Conservation (phyloP, 2,329 filamentous ascomycete genomes). For the Parasarocladium wereldwijsianum region DNA sequence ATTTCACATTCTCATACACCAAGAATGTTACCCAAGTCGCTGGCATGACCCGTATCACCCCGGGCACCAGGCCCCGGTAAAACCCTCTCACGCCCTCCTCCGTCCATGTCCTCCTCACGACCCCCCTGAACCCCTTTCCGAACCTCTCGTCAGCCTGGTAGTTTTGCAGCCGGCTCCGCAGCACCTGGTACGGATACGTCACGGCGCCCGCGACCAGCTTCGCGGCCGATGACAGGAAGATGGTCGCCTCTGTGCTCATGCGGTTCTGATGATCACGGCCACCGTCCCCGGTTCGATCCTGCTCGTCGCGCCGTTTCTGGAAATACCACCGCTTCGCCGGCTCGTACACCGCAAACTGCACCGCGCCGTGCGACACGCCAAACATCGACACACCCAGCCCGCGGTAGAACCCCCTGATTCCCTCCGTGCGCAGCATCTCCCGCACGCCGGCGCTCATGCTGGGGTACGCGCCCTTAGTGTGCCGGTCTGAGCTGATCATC, state of each 20-base stretch:
- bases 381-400: conserved; percentile 72
- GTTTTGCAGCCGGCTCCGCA: conserved; percentile 77
- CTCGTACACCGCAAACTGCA: conserved; percentile 95
- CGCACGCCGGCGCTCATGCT: conserved; percentile 57
- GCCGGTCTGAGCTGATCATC: conserved; percentile 76
- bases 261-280: conserved; percentile 2
- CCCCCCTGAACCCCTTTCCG: conserved; percentile 54
- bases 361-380: conserved; percentile 80
- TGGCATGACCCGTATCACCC: conserved; percentile 79
- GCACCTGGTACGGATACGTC: conserved; percentile 91
- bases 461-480: conserved; percentile 63
- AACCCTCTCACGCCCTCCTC: conserved; percentile 74
- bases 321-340: conserved; percentile 44
- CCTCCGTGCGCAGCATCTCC: conserved; percentile 56
- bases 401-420: conserved; percentile 69
- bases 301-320: conserved; percentile 13
- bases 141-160: conserved; percentile 69
- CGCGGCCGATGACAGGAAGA: conserved; percentile 64
- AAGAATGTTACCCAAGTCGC: conserved; percentile 94
- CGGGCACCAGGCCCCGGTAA: conserved; percentile 82
- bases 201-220: conserved; percentile 82
- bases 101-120: conserved; percentile 57
- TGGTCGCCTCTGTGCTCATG: conserved; percentile 43
- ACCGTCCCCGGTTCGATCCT: conserved; percentile 8
- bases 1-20: conserved; percentile 88